Evolutionary conservation across 1,139 yeast genomes (phyloP).

Genomic region (Geotrichum europaeum): DNA sequence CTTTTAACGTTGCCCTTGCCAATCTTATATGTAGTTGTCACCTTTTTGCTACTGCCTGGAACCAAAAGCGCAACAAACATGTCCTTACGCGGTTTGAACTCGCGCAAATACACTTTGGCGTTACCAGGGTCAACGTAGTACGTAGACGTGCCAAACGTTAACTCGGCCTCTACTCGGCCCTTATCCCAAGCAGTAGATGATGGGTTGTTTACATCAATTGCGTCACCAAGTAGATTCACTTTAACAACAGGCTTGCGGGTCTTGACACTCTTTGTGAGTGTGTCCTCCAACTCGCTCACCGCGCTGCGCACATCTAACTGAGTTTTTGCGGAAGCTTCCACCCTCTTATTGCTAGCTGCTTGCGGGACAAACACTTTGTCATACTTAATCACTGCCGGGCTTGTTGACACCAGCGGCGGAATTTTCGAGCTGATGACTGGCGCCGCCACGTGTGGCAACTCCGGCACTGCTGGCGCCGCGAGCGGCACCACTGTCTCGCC

Average conservation of each 20-base stretch:
- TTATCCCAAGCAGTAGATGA: neutral
- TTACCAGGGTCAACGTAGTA: neutral
- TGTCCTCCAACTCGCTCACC: neutral
- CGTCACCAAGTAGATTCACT: neutral
- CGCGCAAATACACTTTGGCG: slow-evolving; percentile 8
- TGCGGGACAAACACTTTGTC: slow-evolving; percentile 5
- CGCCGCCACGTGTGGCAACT: neutral
- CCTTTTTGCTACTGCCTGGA: slow-evolving; percentile 10
- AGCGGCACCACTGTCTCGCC: neutral
- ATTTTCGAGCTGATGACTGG: slow-evolving; percentile 1
- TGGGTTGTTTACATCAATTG: neutral
- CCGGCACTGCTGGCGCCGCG: neutral
- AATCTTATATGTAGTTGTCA: neutral
- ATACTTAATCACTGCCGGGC: slow-evolving; percentile 2
- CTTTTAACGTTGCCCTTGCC: neutral
- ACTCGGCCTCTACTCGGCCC: neutral
- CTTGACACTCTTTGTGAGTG: neutral
- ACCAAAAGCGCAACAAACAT: slow-evolving; percentile 12
- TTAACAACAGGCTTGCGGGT: neutral
- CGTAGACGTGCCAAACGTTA: neutral
- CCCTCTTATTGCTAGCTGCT: neutral
- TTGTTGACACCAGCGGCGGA: slow-evolving; percentile 3
- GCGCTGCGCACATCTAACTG: neutral
- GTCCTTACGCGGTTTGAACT: slow-evolving; percentile 14
- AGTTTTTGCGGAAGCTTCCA: neutral